These are phyloP conservation scores for Leccinum ponderosum DNA, from an alignment of 1,284 basidiomycete species.

Conservation along the genomic window DNA sequence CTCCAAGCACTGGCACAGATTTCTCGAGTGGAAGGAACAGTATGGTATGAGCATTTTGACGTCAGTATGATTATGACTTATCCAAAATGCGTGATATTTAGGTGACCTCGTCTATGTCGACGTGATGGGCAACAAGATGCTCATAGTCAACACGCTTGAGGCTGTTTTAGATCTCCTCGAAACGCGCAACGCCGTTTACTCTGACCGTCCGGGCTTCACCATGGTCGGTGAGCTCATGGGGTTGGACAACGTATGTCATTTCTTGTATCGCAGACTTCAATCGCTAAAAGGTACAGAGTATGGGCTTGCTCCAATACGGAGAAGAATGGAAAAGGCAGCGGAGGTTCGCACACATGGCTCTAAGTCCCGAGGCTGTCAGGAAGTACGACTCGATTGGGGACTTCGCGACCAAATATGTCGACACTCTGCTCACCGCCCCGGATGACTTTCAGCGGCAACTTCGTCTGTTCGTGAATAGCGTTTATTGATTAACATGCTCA, in stretches of 20 bases:
- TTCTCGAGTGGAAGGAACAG: constrained; percentile 13
- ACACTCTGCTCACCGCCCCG: constrained; percentile 20
- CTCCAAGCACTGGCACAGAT: constrained; percentile 8
- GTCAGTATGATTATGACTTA: neutral
- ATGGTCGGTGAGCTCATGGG: constrained; percentile 40
- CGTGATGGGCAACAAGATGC: constrained; percentile 27
- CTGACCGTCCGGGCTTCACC: constrained; percentile 37
- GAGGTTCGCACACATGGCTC: constrained; percentile 25
- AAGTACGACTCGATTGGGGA: constrained; percentile 27
- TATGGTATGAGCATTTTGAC: constrained; percentile 6
- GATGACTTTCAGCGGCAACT: constrained; percentile 25
- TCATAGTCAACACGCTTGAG: constrained; percentile 37
- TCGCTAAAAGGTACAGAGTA: constrained; percentile 15
- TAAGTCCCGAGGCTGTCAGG: constrained; percentile 23
- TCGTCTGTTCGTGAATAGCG: constrained; percentile 22
- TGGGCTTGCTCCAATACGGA: constrained; percentile 24
- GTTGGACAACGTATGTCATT: constrained; percentile 25
- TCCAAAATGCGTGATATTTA: constrained; percentile 3
- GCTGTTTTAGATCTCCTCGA: constrained; percentile 36
- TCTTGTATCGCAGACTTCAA: neutral
- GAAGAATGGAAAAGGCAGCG: constrained; percentile 26
- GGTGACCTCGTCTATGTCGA: constrained; percentile 31
- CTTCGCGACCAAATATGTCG: constrained; percentile 15
- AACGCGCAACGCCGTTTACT: constrained; percentile 35
- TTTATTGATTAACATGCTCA: neutral